A percentile compares a stretch with the other conserved stretches of the same genome.
Conservation (phyloP, 768 basidiomycete genomes). For the Fibroporia radiculosa region DNA sequence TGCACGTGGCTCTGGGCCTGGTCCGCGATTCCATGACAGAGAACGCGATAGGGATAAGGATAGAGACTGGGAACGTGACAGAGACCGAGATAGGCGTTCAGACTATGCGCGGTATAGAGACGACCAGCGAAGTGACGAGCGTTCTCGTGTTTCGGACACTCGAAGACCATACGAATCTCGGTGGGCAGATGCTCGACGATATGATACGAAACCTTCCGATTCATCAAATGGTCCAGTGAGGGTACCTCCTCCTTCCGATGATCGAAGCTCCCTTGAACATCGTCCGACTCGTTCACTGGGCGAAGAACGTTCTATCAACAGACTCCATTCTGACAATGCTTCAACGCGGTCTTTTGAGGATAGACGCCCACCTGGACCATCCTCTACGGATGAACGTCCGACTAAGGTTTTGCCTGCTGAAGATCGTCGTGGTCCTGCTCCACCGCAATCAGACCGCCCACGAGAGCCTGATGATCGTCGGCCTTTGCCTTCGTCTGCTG, state of each 20-base stretch:
- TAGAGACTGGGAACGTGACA: constrained; percentile 28
- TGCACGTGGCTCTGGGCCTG: not conserved
- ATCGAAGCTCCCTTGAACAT: constrained; percentile 13
- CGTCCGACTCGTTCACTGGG: constrained; percentile 9
- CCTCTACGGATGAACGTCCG: not conserved
- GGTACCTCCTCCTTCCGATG: constrained; percentile 21
- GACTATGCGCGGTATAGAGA: constrained; percentile 31
- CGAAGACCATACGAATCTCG: constrained; percentile 42
- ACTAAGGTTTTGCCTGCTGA: constrained; percentile 1
- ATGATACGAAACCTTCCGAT: constrained; percentile 22
- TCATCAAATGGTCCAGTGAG: constrained; percentile 19
- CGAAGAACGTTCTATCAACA: constrained; percentile 13
- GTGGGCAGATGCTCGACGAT: constrained; percentile 29
- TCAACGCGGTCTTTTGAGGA: constrained; percentile 8
- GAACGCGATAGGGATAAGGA: constrained; percentile 28
- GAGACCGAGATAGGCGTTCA: constrained; percentile 26
- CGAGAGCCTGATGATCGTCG: constrained; percentile 11
- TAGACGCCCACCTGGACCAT: constrained; percentile 4
- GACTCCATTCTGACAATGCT: constrained; percentile 6
- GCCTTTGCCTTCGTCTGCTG: constrained; percentile 8
- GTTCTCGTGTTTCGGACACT: constrained; percentile 22
- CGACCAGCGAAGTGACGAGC: constrained; percentile 33
- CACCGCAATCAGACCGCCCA: constrained; percentile 5
- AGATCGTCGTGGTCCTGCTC: constrained; percentile 8
- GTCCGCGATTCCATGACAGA: constrained; percentile 16